phyloP scores from a whole-genome alignment of 139 green algal genomes.

The Chlorella sp. region DNA sequence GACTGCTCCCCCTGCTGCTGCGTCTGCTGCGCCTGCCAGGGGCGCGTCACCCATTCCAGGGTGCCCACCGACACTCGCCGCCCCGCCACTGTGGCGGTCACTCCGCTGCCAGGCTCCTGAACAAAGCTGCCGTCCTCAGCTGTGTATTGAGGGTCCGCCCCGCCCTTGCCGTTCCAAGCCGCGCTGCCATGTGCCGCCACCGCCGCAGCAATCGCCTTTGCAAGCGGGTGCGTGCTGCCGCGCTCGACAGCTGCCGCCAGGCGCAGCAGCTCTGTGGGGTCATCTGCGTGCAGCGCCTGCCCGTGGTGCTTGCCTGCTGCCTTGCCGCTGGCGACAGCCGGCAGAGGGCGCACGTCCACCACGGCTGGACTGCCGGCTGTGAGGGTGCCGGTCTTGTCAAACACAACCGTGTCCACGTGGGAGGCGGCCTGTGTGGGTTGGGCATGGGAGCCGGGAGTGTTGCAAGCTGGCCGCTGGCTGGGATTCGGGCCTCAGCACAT shows the following conservation, averaged over 20 bases:
- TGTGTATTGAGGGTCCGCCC: background rate
- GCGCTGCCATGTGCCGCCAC: conserved; percentile 11
- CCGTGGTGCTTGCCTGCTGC: background rate
- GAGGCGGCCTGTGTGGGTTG: conserved; percentile 39
- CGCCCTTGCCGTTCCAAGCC: background rate
- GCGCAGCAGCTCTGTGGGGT: conserved; percentile 55
- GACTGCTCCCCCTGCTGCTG: conserved; percentile 5
- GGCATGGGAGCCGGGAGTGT: too few relatives aligned
- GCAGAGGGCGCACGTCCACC: conserved; percentile 27
- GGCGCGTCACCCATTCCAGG: conserved; percentile 70
- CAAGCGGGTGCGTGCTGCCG: conserved; percentile 80
- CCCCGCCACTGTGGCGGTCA: conserved; percentile 66
- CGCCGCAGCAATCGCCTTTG: conserved; percentile 46
- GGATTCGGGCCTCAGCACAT: too few relatives aligned
- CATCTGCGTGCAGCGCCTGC: background rate
- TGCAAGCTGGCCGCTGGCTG: too few relatives aligned
- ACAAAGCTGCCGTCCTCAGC: conserved; percentile 69
- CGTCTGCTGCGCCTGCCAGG: conserved; percentile 3
- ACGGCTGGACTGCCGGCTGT: conserved; percentile 83
- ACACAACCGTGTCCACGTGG: conserved; percentile 85
- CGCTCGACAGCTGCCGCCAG: conserved; percentile 80
- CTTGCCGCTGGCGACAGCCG: background rate
- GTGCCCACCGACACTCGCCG: conserved; percentile 75
- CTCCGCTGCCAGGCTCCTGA: conserved; percentile 83
- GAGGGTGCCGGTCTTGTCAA: conserved; percentile 97